Base-by-base conservation (phyloP, 2,329 filamentous ascomycete genomes). In the Didymella arachidicola region DNA sequence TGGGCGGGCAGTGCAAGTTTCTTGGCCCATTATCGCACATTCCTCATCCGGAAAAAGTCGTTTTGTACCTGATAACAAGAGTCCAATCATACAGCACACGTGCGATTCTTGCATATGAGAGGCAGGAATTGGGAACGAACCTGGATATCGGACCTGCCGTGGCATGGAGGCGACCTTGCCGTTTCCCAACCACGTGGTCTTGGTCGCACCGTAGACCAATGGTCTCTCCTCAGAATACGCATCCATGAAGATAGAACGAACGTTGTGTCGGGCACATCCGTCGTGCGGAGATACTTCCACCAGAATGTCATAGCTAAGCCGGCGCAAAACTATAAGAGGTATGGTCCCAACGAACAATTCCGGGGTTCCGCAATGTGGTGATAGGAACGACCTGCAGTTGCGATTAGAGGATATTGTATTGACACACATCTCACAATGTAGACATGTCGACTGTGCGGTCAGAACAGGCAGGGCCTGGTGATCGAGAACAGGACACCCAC, bases 61-160 rank as follows among this genome's bases (percentile, higher is more conserved):
- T 45, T 39, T 43, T 43, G 57, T 57, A 26, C 59, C 59, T 65
- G 70, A 72, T 72, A 72, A 65, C 63, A 62, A 57, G 30, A 53
- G 56, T 22, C 71, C 69, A 72, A 67, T 72, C 61, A 69, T 48
- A 45, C 34, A 14, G n/a, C 53, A 64, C 71, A 73, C 70, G 71
- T 73, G 71, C 60, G 47, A 44, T 45, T 16, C 46, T 32, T 38
- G 59, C 54, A 51, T 51, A 34, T 30, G 58, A 47, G 43, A 46
- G 57, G 54, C 57, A 62, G 54, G 53, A 36, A 34, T 26, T 36
- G 46, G 50, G 36, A 44, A 39, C 30, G 43, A 56, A 60, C 65
- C 68, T 65, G 65, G 63, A 61, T 53, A 22, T 47, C 59, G 60
- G 62, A 45, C 52, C 52, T 53, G 45, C 12, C 22, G 19, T 39